Base-by-base conservation (phyloP, 495 filamentous ascomycete species). In the Pyrenopolyporus hunteri region DNA sequence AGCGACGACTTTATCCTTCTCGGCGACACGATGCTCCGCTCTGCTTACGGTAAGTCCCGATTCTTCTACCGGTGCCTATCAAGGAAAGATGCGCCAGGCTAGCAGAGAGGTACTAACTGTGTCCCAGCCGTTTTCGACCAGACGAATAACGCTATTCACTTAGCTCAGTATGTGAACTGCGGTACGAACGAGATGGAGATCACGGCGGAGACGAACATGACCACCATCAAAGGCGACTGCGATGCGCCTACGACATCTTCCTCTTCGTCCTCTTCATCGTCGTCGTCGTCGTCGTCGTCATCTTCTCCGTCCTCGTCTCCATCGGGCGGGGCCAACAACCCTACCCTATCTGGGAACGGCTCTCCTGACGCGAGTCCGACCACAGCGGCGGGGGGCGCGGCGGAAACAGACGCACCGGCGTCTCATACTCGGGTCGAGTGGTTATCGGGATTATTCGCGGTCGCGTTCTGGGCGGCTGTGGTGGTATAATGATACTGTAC, bases 1-100 rank as follows among this genome's bases (percentile, higher is more conserved):
- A 86, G 88, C 19, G 82, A 82, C 4, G 70, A 79, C 13, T 84
- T 83, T 44, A 73, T 81, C 33, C 80, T 97, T 8, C 76, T 98
- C 28, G 94, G 94, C 5, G 94, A 98, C 71, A 97, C 94, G 0
- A 97, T 98, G 79, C 76, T 98, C 13, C 85, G 94, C 59, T 91
- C 87, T 32, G 92, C 92, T 1, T 98, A 97, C 67, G 89, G 78
- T 80, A 55, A 46, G 76, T 73, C 32, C 29, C 4, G 6, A 2
- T 28, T 8, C 42, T 33, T 6, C 14, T 40, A 1, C 31, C 7
- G 11, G 26, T 40, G 17, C 17, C 26, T n/a, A n/a, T n/a, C n/a
- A n/a, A n/a, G n/a, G n/a, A n/a, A n/a, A n/a, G n/a, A n/a, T n/a
- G n/a, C n/a, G n/a, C n/a, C n/a, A n/a, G n/a, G n/a, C n/a, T 9